Base-by-base conservation (phyloP, 202 grass and related monocot species). In the Brachypodium distachyon region DNA sequence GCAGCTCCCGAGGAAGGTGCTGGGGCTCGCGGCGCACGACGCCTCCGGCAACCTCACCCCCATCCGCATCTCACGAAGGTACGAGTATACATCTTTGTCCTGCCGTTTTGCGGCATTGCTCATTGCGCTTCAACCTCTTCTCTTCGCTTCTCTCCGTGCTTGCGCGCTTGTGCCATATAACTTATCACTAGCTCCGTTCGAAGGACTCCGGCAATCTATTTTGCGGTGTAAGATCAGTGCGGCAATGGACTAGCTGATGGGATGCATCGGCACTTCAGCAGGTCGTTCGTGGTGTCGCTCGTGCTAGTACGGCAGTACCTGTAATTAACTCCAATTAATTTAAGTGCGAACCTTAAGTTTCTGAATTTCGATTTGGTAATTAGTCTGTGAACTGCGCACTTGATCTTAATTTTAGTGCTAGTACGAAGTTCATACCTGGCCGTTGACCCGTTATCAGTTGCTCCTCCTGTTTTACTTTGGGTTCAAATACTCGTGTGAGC, bases 61-160 rank as follows among this genome's bases (percentile, higher is more conserved):
- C 65, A 70, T 92, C 82, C 8, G 68, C 67, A 86, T 97, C 74
- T 77, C 88, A 13, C 84, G 94, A 46, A 94, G 94, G 94, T 94
- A 88, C 33, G 25, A 13, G 22, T 7, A 1, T n/a, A 53, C 50
- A 9, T 9, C 21, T n/a, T n/a, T n/a, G n/a, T 21, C 9, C 38
- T n/a, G 12, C 34, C 36, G n/a, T n/a, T n/a, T n/a, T n/a, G n/a
- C n/a, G n/a, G n/a, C n/a, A n/a, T n/a, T n/a, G n/a, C n/a, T n/a
- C n/a, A n/a, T n/a, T n/a, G n/a, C n/a, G n/a, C n/a, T n/a, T n/a
- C n/a, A n/a, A n/a, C n/a, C n/a, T n/a, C n/a, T n/a, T n/a, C 28
- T 19, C 48, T 38, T n/a, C 1, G 53, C 14, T 56, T 34, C 68
- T 32, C 61, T 42, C 61, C 11, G 21, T 12, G 16, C 29, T 58